phyloP scores from a whole-genome alignment of 2,329 filamentous ascomycete species.

The Cordyceps pruinosa region DNA sequence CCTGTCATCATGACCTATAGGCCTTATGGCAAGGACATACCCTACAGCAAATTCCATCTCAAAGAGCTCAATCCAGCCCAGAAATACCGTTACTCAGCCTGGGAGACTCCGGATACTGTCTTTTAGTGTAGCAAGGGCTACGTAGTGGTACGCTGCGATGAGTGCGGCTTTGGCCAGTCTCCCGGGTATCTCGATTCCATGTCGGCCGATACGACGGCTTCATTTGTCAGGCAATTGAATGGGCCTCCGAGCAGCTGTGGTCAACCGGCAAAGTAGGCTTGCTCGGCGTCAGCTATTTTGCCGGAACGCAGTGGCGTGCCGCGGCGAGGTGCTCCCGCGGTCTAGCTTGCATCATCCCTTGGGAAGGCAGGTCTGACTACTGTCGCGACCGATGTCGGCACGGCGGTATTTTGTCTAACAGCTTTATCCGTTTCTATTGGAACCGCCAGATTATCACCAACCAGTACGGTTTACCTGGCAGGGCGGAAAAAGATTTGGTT shows the following conservation, averaged over 20 bases:
- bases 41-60: slow-evolving; percentile 46
- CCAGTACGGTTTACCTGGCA: slow-evolving; percentile 56
- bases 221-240: slow-evolving; percentile 43
- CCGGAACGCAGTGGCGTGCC: slow-evolving; percentile 38
- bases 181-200: slow-evolving; percentile 42
- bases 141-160: slow-evolving; percentile 47
- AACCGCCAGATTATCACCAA: slow-evolving; percentile 59
- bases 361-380: slow-evolving; percentile 49
- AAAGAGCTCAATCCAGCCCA: slow-evolving; percentile 47
- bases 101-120: slow-evolving; percentile 52
- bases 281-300: slow-evolving; percentile 41
- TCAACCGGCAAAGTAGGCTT: slow-evolving; percentile 40
- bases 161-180: slow-evolving; percentile 41
- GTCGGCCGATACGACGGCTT: slow-evolving; percentile 40
- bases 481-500: slow-evolving; percentile 45
- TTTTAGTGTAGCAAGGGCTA: slow-evolving; percentile 51
- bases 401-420: slow-evolving; percentile 53
- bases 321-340: slow-evolving; percentile 38
- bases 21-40: slow-evolving; percentile 68
- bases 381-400: slow-evolving; percentile 53
- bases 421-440: slow-evolving; percentile 60
- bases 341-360: slow-evolving; percentile 39
- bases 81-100: slow-evolving; percentile 46
- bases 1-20: slow-evolving; percentile 66
- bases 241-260: slow-evolving; percentile 40